Evolutionary conservation across 225 moss, liverwort and hornwort species (phyloP).

Genomic region (Rhytidiadelphus loreus): DNA sequence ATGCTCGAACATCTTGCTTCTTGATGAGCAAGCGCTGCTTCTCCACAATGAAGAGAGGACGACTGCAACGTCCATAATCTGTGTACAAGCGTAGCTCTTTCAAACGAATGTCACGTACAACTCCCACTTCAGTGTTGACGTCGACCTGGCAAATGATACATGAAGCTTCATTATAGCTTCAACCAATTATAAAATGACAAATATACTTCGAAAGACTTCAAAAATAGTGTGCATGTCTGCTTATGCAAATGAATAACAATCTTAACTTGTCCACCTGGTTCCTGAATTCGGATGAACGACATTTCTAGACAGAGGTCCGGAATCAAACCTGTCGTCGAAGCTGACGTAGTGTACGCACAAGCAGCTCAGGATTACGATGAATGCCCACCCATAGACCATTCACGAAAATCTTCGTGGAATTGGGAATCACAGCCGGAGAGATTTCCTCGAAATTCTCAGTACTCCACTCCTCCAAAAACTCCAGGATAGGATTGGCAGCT

Average conservation of each 20-base stretch:
- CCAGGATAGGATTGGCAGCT: constrained; percentile 92
- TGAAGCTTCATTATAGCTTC: neutral
- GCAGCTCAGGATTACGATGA: constrained; percentile 92
- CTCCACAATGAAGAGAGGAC: constrained; percentile 95
- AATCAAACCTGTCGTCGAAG: constrained; percentile 73
- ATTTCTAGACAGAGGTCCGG: neutral
- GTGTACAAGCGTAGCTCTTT: constrained; percentile 96
- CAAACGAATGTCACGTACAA: constrained; percentile 91
- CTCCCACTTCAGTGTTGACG: constrained; percentile 97
- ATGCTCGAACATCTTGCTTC: constrained; percentile 84
- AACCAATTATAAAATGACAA: neutral
- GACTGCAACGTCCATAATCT: constrained; percentile 98
- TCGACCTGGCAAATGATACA: constrained; percentile 48
- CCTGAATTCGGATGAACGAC: neutral
- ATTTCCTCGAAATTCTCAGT: constrained; percentile 99
- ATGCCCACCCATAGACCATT: constrained; percentile 99
- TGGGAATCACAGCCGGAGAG: constrained; percentile 95
- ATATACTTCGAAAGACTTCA: neutral
- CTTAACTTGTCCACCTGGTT: neutral
- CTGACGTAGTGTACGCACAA: constrained; percentile 83
- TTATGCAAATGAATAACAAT: neutral
- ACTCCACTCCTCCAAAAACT: constrained; percentile 99
- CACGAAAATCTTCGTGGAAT: constrained; percentile 97
- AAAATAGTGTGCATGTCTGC: neutral
- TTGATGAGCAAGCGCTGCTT: constrained; percentile 92